These are phyloP conservation scores for Kwoniella europaea DNA, from an alignment of 768 basidiomycete genomes.

Conservation along the genomic window DNA sequence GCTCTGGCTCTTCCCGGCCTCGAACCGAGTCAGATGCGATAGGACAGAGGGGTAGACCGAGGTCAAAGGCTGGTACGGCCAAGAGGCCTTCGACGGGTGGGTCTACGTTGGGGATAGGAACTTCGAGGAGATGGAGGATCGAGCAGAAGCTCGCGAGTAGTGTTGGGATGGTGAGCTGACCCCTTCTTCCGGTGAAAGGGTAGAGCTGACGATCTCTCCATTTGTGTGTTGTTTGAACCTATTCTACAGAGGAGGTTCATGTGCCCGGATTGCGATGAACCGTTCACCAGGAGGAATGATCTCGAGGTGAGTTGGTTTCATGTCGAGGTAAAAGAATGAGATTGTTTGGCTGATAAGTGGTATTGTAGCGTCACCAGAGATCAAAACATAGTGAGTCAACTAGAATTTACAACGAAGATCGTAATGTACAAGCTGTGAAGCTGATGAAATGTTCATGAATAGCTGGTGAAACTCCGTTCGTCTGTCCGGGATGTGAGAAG, in stretches of 20 bases:
- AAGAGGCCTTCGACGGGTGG: constrained; percentile 4
- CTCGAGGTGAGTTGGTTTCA: constrained; percentile 24
- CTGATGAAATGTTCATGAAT: background rate
- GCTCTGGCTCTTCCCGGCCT: background rate
- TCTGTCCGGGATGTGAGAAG: constrained; percentile 23
- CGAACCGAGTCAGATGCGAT: background rate
- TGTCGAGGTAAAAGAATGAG: background rate
- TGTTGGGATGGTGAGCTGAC: background rate
- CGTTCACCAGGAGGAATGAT: constrained; percentile 30
- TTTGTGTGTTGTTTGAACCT: background rate
- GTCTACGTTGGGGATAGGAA: background rate
- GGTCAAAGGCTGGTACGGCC: background rate
- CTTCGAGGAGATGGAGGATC: background rate
- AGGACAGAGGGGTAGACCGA: background rate
- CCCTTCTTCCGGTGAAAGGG: too few relatives aligned
- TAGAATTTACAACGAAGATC: background rate
- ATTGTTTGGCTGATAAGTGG: background rate
- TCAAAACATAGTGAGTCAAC: constrained; percentile 21
- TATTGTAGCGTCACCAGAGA: constrained; percentile 18
- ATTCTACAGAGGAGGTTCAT: constrained; percentile 10
- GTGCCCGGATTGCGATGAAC: constrained; percentile 23
- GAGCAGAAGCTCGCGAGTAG: background rate
- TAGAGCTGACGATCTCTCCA: background rate
- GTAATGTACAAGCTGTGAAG: background rate
- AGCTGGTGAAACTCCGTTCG: constrained; percentile 26